Percentiles rank a stretch among this genome's conserved stretches.
phyloP scores from a whole-genome alignment of 2,329 filamentous ascomycete genomes.

The Aspergillus carbonarius region DNA sequence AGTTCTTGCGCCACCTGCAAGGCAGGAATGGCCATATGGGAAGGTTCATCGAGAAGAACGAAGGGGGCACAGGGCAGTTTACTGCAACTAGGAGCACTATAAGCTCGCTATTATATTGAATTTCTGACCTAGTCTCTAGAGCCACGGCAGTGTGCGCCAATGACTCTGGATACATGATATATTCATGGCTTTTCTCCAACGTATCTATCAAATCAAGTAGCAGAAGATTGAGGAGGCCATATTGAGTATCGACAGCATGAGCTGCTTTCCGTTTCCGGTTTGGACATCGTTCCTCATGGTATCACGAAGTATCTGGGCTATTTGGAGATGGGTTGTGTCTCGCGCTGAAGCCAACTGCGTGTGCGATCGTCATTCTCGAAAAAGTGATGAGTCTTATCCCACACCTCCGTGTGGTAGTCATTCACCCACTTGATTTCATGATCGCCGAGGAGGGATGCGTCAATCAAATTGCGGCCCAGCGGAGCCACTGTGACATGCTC shows the following conservation, averaged over 20 bases:
- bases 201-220: background rate
- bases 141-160: background rate
- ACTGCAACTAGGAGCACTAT: background rate
- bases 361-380: slow-evolving; percentile 73
- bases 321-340: slow-evolving; percentile 67
- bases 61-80: background rate
- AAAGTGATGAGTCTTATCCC: slow-evolving; percentile 74
- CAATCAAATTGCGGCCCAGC: slow-evolving; percentile 85
- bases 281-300: background rate
- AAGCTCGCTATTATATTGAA: background rate
- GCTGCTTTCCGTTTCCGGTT: background rate
- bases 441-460: slow-evolving; percentile 67
- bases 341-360: slow-evolving; percentile 77
- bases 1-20: too few species aligned
- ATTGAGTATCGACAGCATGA: background rate
- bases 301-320: slow-evolving; percentile 14
- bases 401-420: slow-evolving; percentile 76
- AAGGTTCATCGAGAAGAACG: background rate
- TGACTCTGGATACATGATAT: background rate
- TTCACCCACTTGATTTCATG: slow-evolving; percentile 85
- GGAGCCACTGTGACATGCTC: slow-evolving; percentile 98
- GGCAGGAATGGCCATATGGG: too few species aligned
- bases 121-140: background rate
- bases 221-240: background rate
- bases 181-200: background rate